phyloP scores from a whole-genome alignment of 192 early-diverging fungal species.

The Thoreauomyces humboldtii region DNA sequence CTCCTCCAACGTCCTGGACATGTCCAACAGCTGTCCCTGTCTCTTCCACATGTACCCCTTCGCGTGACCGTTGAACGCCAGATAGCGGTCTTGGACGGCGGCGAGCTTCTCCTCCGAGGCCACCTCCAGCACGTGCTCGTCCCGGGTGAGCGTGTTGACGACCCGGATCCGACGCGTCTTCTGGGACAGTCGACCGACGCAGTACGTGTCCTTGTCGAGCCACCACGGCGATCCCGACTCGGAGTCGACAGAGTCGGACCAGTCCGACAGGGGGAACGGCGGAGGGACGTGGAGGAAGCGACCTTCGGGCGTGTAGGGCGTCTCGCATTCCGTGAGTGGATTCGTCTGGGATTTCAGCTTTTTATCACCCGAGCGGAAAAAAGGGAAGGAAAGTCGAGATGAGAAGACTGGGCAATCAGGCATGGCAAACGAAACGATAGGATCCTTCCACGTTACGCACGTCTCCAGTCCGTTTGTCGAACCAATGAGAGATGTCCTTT shows the following conservation, averaged over 20 bases:
- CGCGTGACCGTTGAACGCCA: constrained; percentile 49
- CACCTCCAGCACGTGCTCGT: constrained; percentile 56
- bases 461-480: constrained; percentile 49
- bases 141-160: constrained; percentile 54
- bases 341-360: constrained; percentile 51
- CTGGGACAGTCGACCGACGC: constrained; percentile 45
- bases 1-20: constrained; percentile 52
- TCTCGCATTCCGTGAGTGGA: constrained; percentile 39
- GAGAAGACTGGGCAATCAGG: no score
- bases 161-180: constrained; percentile 53
- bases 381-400: no score
- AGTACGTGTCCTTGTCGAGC: constrained; percentile 46
- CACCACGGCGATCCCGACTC: constrained; percentile 47
- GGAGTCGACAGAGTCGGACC: constrained; percentile 11
- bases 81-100: constrained; percentile 57
- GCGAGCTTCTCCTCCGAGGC: constrained; percentile 51
- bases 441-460: no score
- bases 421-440: no score
- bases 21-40: constrained; percentile 53
- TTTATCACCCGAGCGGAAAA: neutral
- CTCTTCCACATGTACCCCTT: constrained; percentile 67
- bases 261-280: constrained; percentile 44
- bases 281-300: constrained; percentile 52
- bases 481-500: constrained; percentile 62
- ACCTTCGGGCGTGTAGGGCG: constrained; percentile 51